phyloP scores from a whole-genome alignment of 2,329 filamentous ascomycete species.

The Colletotrichum australisinense region DNA sequence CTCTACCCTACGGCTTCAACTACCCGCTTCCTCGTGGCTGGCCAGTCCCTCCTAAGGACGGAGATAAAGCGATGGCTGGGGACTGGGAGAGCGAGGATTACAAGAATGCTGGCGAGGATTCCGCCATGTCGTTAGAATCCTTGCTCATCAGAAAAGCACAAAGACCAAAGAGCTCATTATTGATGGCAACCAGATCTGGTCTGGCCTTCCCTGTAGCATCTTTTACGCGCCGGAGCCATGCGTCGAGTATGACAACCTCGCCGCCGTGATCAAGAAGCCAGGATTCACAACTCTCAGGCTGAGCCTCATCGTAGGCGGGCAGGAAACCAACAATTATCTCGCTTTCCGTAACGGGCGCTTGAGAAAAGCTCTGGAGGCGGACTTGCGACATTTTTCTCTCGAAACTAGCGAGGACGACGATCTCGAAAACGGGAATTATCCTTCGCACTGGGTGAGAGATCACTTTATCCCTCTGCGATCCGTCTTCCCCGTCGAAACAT shows the following conservation, averaged over 20 bases:
- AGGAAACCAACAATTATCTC: constrained; percentile 19
- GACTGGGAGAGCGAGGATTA: too few species aligned
- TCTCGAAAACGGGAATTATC: neutral
- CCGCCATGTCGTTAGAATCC: too few species aligned
- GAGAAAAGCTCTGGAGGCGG: constrained; percentile 34
- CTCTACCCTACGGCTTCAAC: too few species aligned
- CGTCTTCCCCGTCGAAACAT: constrained; percentile 45
- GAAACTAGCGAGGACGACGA: constrained; percentile 27
- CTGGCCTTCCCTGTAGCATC: too few species aligned
- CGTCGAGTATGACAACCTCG: constrained; percentile 41
- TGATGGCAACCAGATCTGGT: too few species aligned
- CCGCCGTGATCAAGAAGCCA: constrained; percentile 38
- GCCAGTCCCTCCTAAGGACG: too few species aligned
- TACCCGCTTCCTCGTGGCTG: too few species aligned
- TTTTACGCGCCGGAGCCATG: constrained; percentile 23
- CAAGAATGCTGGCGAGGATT: too few species aligned
- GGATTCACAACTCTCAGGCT: constrained; percentile 44
- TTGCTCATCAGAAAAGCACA: too few species aligned
- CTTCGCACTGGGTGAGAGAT: neutral
- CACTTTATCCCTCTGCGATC: constrained; percentile 38
- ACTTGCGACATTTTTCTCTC: constrained; percentile 41
- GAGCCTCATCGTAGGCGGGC: constrained; percentile 36
- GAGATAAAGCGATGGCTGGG: too few species aligned
- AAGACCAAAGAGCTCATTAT: too few species aligned
- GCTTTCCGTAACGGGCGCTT: constrained; percentile 36